Evolutionary conservation across 176 grass and related monocot species (phyloP).

Genomic region (Carex cristatella): DNA sequence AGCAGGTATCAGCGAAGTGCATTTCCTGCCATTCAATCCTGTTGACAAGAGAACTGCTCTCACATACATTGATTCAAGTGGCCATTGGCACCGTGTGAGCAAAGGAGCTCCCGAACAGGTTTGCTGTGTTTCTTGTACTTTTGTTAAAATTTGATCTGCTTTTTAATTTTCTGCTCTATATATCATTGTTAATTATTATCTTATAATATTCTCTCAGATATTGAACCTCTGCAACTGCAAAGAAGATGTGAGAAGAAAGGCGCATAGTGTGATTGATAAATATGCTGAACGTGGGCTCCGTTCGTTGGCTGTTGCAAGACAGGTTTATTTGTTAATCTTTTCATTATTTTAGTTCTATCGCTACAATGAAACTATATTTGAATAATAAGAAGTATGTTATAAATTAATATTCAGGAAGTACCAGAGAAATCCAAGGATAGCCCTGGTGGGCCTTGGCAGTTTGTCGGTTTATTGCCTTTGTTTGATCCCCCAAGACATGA

Average conservation of each 20-base stretch:
- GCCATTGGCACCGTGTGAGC: constrained; percentile 70
- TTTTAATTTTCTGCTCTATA: background rate
- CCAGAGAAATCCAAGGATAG: constrained; percentile 72
- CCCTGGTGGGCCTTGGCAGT: constrained; percentile 57
- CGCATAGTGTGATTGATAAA: constrained; percentile 67
- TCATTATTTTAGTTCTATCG: background rate
- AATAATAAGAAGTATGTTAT: background rate
- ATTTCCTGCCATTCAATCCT: constrained; percentile 95
- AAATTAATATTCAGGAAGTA: constrained; percentile 41
- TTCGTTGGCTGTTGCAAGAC: constrained; percentile 67
- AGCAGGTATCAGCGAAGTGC: constrained; percentile 60
- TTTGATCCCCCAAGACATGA: constrained; percentile 90
- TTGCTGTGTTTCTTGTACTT: background rate
- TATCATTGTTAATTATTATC: background rate
- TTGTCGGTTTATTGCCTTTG: constrained; percentile 75
- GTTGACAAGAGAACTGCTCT: constrained; percentile 97
- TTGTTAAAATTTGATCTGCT: background rate
- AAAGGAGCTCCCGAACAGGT: constrained; percentile 95
- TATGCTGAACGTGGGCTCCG: constrained; percentile 83
- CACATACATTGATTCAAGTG: constrained; percentile 45
- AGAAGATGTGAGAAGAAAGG: constrained; percentile 38
- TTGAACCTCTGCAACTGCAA: constrained; percentile 53
- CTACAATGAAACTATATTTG: background rate
- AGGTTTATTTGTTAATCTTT: constrained; percentile 24
- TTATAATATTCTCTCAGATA: constrained; percentile 34